phyloP scores from a whole-genome alignment of 306 rosid species.

The Sphenostylis stenocarpa region DNA sequence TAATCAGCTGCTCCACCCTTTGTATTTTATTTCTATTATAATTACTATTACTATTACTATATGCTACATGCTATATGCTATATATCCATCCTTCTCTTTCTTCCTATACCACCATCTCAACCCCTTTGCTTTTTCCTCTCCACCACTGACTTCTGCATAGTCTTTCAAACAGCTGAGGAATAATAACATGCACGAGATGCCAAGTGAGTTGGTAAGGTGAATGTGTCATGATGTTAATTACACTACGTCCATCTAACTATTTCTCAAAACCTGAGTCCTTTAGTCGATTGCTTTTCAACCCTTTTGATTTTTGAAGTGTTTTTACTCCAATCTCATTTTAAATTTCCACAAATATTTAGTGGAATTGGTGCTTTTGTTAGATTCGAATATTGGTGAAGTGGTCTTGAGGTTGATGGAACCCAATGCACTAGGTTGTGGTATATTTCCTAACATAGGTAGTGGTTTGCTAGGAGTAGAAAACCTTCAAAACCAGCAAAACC shows the following conservation, averaged over 20 bases:
- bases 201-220: neutral
- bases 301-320: neutral
- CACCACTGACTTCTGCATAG: constrained; percentile 1
- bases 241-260: constrained; percentile 7
- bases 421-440: constrained; percentile 61
- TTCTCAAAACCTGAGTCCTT: constrained; percentile 4
- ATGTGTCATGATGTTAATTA: constrained; percentile 1
- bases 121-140: neutral
- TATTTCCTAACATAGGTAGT: constrained; percentile 57
- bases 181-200: neutral
- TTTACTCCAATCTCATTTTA: neutral
- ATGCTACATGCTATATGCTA: neutral
- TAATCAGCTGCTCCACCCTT: constrained; percentile 53
- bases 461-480: constrained; percentile 69
- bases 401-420: constrained; percentile 55
- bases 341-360: neutral
- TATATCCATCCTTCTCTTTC: neutral
- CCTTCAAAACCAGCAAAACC: constrained; percentile 45
- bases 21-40: neutral
- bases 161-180: constrained; percentile 10
- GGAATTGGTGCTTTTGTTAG: neutral
- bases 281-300: neutral
- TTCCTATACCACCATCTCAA: neutral
- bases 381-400: neutral
- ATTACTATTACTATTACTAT: neutral